Evolutionary conservation across 139 green algal genomes (phyloP).

Genomic region (Chlorella ohadii): DNA sequence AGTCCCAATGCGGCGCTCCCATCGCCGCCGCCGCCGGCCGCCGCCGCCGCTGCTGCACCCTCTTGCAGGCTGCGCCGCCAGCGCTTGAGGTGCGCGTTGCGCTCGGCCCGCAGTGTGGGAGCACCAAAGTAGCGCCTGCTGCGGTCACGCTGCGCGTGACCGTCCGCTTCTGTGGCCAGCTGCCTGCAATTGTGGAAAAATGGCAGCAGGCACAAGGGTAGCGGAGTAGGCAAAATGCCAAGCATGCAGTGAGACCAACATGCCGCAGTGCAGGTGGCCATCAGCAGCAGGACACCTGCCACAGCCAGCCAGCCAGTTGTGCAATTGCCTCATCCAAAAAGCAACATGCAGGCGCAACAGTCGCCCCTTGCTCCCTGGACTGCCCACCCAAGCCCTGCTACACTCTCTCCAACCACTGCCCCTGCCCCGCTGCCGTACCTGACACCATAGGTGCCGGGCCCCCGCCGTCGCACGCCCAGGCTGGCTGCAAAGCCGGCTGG

Average conservation of each 20-base stretch:
- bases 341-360: too few species aligned
- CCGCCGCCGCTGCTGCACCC: background rate
- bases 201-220: too few species aligned
- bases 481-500: slow-evolving; percentile 48
- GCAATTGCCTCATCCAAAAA: too few species aligned
- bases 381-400: too few species aligned
- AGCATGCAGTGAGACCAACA: too few species aligned
- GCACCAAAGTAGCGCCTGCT: slow-evolving; percentile 12
- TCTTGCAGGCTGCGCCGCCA: slow-evolving; percentile 14
- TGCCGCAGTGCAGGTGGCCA: too few species aligned
- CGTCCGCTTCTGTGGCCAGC: slow-evolving; percentile 27
- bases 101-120: background rate
- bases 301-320: too few species aligned
- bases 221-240: too few species aligned
- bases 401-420: too few species aligned
- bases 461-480: slow-evolving; percentile 21
- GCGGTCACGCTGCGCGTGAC: slow-evolving; percentile 16
- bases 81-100: slow-evolving; percentile 18
- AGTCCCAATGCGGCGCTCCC: background rate
- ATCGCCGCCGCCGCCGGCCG: background rate
- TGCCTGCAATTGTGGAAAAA: background rate
- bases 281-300: too few species aligned
- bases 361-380: too few species aligned
- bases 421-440: background rate
- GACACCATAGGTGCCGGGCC: background rate